Evolutionary conservation across 2,329 filamentous ascomycete genomes (phyloP).

Genomic region (Aspergillus ochraceus): DNA sequence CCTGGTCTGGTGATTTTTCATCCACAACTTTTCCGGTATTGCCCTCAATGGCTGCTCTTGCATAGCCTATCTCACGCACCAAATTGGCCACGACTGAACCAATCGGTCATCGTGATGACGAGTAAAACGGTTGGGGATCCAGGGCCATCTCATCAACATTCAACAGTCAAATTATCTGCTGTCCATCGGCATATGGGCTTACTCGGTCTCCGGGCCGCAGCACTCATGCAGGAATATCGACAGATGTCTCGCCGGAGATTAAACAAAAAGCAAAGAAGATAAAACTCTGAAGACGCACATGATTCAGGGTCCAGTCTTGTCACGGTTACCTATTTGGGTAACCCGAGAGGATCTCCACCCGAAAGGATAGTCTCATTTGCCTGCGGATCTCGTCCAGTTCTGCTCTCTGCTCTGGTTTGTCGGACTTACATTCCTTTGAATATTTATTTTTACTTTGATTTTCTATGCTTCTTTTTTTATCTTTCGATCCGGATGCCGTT

Average conservation of each 20-base stretch:
- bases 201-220: not conserved
- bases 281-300: conserved; percentile 14
- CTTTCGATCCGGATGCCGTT: not conserved
- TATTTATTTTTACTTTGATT: not conserved
- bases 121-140: not conserved
- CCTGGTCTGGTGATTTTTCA: not conserved
- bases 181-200: not conserved
- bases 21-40: not conserved
- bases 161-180: not conserved
- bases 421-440: not conserved
- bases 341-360: conserved; percentile 4
- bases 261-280: not conserved
- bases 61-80: not conserved
- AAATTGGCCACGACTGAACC: not conserved
- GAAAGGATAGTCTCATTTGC: conserved; percentile 3
- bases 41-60: not conserved
- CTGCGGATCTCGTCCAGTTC: not conserved
- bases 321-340: conserved; percentile 17
- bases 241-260: not conserved
- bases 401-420: not conserved
- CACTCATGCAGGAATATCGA: not conserved
- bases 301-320: conserved; percentile 8
- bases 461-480: not conserved
- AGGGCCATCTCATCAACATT: not conserved
- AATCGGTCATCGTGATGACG: not conserved